Conservation (phyloP, 2,329 filamentous ascomycete species). For the Phialemoniopsis sp. region DNA sequence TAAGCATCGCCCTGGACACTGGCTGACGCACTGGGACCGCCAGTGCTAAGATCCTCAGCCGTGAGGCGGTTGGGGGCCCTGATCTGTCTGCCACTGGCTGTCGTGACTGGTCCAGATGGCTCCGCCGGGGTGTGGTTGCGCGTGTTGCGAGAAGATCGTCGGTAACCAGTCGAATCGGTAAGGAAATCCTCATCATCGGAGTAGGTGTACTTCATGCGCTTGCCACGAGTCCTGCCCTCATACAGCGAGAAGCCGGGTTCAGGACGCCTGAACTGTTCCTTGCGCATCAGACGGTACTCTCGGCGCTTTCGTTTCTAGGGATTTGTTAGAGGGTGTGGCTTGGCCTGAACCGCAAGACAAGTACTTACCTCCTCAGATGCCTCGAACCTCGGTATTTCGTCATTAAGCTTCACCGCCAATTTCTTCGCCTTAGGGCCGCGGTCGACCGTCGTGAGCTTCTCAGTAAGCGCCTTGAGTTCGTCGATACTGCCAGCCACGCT, state of each 20-base stretch:
- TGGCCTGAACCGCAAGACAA: neutral
- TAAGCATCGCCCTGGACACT: constrained; percentile 41
- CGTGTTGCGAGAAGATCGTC: constrained; percentile 73
- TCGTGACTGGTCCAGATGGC: constrained; percentile 57
- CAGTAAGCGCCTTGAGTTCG: constrained; percentile 70
- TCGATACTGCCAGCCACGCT: constrained; percentile 89
- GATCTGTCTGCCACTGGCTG: constrained; percentile 84
- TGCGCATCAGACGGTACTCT: constrained; percentile 83
- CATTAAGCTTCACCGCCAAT: constrained; percentile 71
- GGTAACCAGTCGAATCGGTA: constrained; percentile 54
- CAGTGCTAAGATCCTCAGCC: constrained; percentile 48
- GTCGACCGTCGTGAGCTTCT: constrained; percentile 73
- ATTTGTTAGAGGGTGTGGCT: neutral
- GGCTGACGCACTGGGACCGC: constrained; percentile 39
- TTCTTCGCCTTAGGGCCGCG: constrained; percentile 76
- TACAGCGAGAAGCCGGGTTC: constrained; percentile 91
- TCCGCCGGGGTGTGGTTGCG: constrained; percentile 71
- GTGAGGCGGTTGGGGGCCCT: constrained; percentile 64
- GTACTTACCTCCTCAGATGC: constrained; percentile 77
- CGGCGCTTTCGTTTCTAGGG: constrained; percentile 84
- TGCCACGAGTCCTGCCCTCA: constrained; percentile 92
- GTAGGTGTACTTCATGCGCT: constrained; percentile 94
- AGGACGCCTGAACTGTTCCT: constrained; percentile 81
- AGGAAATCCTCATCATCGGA: constrained; percentile 69
- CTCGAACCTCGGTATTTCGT: constrained; percentile 85